Base-by-base conservation (phyloP, 1,284 basidiomycete genomes). In the Heterobasidion occidentale region DNA sequence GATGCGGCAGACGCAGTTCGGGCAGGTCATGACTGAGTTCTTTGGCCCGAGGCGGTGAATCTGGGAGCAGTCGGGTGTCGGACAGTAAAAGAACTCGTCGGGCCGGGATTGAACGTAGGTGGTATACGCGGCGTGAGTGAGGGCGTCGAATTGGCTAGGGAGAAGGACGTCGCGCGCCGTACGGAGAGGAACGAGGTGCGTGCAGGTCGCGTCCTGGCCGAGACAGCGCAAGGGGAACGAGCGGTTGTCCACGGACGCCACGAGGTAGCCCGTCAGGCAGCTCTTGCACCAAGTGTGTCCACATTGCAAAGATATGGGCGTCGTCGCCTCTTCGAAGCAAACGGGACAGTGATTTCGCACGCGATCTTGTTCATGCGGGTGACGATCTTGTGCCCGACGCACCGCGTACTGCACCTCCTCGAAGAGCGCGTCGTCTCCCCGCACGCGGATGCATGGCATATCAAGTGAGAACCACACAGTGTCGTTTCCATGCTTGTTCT, bases 61-160 rank as follows among this genome's bases (percentile, higher is more conserved):
- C 62, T 90, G 85, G 0, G 74, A 73, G 62, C 88, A 90, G 63
- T 90, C 86, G 0, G 88, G 83, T 0, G 87, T 83, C 0, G 88
- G 88, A 67, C 88, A 90, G 62, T 83, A 83, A 56, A 79, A 77
- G 63, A 86, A 85, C 56, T 88, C 82, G 9, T 75, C 68, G 0
- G 84, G 74, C 27, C 75, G 78, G 0, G 76, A 67, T 56, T 83
- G 77, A 17, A 87, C 71, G 63, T 88, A 74, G 0, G 77, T 65
- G 27, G 76, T 70, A 64, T 87, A 83, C 0, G 86, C 77, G 0
- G 84, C 79, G 11, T 79, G 72, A 12, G 79, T 67, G 45, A 89
- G 61, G 0, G 74, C 69, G 17, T 80, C 73, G 62, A 86, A 82
- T 34, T 85, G 77, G 4, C 67, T 65, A 0, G 77, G 65, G 0